Evolutionary conservation across 305 asterid genomes (phyloP).

Genomic region (Coffea humblotiana): DNA sequence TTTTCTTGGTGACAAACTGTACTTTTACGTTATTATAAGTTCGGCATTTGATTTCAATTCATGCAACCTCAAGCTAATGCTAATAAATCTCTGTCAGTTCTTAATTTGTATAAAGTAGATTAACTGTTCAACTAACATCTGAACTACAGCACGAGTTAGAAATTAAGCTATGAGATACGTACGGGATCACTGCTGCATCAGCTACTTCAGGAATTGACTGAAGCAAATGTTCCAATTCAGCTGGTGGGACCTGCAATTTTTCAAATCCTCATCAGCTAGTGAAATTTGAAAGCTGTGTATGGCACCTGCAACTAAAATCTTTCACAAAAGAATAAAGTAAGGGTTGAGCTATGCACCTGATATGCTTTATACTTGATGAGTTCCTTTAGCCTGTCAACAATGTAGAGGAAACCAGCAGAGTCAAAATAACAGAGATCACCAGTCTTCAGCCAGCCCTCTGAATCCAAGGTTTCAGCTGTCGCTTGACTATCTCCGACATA

Average conservation of each 20-base stretch:
- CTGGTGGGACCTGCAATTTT: conserved; percentile 82
- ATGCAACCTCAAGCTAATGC: too few species aligned
- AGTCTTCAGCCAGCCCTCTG: conserved; percentile 92
- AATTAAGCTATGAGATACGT: conserved; percentile 22
- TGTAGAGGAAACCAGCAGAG: conserved; percentile 64
- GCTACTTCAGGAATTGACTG: conserved; percentile 66
- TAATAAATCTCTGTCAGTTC: too few species aligned
- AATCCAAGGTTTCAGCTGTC: conserved; percentile 63
- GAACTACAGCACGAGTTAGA: not conserved
- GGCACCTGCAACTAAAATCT: not conserved
- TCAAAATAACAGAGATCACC: conserved; percentile 90
- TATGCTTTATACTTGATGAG: conserved; percentile 84
- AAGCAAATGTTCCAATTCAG: conserved; percentile 82
- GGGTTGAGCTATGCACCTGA: conserved; percentile 51
- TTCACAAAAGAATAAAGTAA: not conserved
- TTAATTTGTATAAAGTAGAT: too few species aligned
- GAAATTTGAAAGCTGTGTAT: not conserved
- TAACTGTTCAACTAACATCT: too few species aligned
- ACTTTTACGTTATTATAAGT: too few species aligned
- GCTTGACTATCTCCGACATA: conserved; percentile 66
- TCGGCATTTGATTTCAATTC: too few species aligned
- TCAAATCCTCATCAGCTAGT: conserved; percentile 7
- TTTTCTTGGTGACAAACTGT: too few species aligned
- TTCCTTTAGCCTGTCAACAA: conserved; percentile 90
- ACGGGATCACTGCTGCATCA: conserved; percentile 96